A percentile compares a stretch with the other conserved stretches of the same genome.
These are phyloP conservation scores for Paramecium octaurelia DNA, from an alignment of 73 alveolate genomes.

Conservation along the genomic window DNA sequence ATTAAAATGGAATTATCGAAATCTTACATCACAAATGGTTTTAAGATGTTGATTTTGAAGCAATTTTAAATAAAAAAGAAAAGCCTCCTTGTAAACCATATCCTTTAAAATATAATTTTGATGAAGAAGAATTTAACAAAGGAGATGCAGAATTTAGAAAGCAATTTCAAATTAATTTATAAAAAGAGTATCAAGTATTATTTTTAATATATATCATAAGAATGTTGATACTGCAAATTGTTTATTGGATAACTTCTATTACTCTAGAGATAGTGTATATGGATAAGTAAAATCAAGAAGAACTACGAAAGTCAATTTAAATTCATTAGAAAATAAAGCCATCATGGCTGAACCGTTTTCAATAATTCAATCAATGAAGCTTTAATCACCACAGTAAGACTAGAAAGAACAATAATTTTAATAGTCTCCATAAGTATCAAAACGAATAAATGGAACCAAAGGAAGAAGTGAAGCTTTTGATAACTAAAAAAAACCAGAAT, in stretches of 20 bases:
- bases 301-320: not conserved
- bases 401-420: not conserved
- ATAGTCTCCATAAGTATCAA: not conserved
- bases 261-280: not conserved
- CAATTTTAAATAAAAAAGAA: not conserved
- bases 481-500: not conserved
- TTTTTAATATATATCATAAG: not conserved
- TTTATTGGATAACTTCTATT: not conserved
- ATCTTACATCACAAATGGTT: constrained; percentile 61
- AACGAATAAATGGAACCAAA: not conserved
- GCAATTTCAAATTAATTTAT: not conserved
- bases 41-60: constrained; percentile 36
- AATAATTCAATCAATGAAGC: not conserved
- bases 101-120: constrained; percentile 52
- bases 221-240: not conserved
- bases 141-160: constrained; percentile 64
- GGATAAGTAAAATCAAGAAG: not conserved
- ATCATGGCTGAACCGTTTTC: not conserved
- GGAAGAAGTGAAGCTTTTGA: not conserved
- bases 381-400: not conserved
- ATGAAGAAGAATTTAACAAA: constrained; percentile 59
- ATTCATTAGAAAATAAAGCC: not conserved
- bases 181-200: not conserved
- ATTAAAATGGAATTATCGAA: constrained; percentile 57
- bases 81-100: constrained; percentile 58